These are phyloP conservation scores for Buxus sempervirens DNA, from an alignment of 164 flowering plant species.

Conservation along the genomic window DNA sequence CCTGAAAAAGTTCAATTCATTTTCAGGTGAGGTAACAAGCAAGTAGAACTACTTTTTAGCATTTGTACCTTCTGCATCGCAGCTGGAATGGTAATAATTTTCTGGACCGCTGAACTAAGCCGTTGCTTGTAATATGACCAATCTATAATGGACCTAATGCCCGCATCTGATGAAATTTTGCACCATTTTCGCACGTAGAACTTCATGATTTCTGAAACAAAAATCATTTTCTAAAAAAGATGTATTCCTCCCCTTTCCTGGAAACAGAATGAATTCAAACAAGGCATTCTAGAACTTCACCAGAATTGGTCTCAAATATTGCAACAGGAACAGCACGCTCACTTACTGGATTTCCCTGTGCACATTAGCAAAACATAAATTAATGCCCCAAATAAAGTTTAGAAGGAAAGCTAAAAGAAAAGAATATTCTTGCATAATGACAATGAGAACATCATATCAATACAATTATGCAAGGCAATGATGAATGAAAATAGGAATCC, in stretches of 20 bases:
- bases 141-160: slow-evolving; percentile 85
- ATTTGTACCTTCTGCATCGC: slow-evolving; percentile 95
- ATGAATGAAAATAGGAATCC: too few relatives aligned
- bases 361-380: slow-evolving; percentile 8
- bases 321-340: slow-evolving; percentile 99
- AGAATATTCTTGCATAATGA: not conserved
- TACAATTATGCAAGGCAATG: too few relatives aligned
- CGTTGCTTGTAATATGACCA: slow-evolving; percentile 99
- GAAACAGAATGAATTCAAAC: not conserved
- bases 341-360: slow-evolving; percentile 96
- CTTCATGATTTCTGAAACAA: slow-evolving; percentile 65
- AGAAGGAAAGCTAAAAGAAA: not conserved
- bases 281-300: slow-evolving; percentile 34
- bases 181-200: slow-evolving; percentile 90
- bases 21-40: not conserved
- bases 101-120: slow-evolving; percentile 91
- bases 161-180: slow-evolving; percentile 83
- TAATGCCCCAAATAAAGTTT: not conserved
- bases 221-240: slow-evolving; percentile 10
- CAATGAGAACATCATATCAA: too few relatives aligned
- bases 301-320: slow-evolving; percentile 87
- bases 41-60: slow-evolving; percentile 8
- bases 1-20: slow-evolving; percentile 42
- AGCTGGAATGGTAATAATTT: slow-evolving; percentile 96
- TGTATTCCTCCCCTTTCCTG: not conserved